Conservation (phyloP, 2,329 filamentous ascomycete genomes). For the Cryphonectria parasitica region DNA sequence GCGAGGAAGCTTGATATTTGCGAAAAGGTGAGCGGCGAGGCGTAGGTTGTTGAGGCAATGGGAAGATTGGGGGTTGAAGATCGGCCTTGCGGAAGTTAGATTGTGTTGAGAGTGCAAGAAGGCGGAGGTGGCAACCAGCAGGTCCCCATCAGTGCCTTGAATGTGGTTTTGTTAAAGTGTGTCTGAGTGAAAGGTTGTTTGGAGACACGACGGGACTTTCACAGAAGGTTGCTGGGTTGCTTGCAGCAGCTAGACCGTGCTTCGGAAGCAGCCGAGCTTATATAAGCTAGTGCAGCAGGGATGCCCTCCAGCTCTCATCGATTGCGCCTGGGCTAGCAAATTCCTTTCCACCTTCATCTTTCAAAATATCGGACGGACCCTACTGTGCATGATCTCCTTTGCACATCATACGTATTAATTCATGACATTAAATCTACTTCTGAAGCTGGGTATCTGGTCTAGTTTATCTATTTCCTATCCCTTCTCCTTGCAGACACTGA, state of each 20-base stretch:
- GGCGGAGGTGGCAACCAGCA: background rate
- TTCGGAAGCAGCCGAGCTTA: constrained; percentile 15
- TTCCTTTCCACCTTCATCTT: background rate
- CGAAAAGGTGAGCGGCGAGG: background rate
- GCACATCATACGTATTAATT: background rate
- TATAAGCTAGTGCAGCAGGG: background rate
- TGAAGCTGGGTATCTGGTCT: background rate
- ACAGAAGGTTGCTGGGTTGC: background rate
- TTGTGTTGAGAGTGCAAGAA: background rate
- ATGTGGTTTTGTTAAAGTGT: background rate
- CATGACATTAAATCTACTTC: background rate
- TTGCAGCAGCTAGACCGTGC: background rate
- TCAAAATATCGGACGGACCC: background rate
- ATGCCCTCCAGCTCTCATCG: background rate
- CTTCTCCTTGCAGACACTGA: background rate
- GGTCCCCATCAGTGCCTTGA: background rate
- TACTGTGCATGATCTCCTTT: background rate
- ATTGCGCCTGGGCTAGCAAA: background rate
- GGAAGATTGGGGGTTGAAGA: background rate
- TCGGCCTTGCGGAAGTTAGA: background rate
- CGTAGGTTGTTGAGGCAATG: background rate
- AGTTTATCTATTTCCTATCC: background rate
- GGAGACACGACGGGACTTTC: constrained; percentile 16
- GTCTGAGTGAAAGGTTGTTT: background rate
- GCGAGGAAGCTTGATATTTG: constrained; percentile 38